phyloP scores from a whole-genome alignment of 2,329 filamentous ascomycete species.

The Venturia effusa region DNA sequence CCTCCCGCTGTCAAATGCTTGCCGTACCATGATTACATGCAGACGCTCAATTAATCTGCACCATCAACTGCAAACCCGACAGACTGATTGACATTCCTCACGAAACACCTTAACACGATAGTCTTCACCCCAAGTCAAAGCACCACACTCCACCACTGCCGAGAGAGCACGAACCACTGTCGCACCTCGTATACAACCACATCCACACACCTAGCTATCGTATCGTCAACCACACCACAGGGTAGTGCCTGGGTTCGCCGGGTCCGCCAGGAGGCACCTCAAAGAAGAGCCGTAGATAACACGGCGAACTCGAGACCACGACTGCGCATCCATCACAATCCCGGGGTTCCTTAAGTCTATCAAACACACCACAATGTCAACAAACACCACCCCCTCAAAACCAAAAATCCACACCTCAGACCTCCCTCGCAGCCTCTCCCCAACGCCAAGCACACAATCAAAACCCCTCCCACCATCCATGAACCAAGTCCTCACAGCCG shows the following conservation, averaged over 20 bases:
- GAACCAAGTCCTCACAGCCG: slow-evolving; percentile 17
- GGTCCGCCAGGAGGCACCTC: background rate
- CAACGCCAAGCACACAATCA: slow-evolving; percentile 12
- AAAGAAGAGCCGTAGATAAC: background rate
- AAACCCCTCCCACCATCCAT: slow-evolving; percentile 20
- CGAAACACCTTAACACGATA: background rate
- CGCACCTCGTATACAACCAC: background rate
- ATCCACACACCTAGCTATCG: too few relatives aligned
- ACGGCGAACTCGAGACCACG: background rate
- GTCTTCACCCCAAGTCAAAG: background rate
- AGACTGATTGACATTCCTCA: background rate
- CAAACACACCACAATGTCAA: background rate
- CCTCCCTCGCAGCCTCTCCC: slow-evolving; percentile 16
- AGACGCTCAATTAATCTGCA: background rate
- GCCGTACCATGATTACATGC: background rate
- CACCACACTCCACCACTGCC: background rate
- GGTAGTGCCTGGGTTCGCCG: background rate
- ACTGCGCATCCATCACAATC: too few relatives aligned
- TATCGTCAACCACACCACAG: background rate
- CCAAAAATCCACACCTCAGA: slow-evolving; percentile 10
- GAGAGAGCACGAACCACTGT: background rate
- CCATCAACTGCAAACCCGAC: background rate
- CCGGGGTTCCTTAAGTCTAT: background rate
- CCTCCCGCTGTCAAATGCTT: background rate
- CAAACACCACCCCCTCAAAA: slow-evolving; percentile 1